These are phyloP conservation scores for Friedmanniomyces endolithicus DNA, from an alignment of 495 filamentous ascomycete genomes.

Conservation along the genomic window DNA sequence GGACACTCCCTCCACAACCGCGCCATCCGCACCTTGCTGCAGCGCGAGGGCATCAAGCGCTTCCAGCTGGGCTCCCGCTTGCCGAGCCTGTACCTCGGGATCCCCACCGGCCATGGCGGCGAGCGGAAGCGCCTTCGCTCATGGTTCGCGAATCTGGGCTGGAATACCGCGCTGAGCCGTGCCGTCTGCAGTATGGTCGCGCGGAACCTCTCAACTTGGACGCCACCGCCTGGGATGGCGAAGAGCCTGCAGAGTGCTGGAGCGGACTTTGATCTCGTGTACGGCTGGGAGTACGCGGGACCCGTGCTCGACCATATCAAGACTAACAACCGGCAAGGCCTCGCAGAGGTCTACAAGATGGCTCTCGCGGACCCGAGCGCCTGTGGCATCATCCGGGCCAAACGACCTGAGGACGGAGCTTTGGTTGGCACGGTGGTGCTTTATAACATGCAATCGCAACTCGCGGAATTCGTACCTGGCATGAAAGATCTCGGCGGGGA, in stretches of 20 bases:
- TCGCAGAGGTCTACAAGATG: conserved; percentile 69
- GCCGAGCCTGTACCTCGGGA: conserved; percentile 67
- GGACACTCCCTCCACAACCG: conserved; percentile 73
- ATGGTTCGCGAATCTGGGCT: conserved; percentile 59
- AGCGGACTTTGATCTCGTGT: conserved; percentile 64
- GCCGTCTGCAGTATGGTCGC: conserved; percentile 54
- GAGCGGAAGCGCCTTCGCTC: conserved; percentile 39
- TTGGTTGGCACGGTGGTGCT: conserved; percentile 75
- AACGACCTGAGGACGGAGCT: conserved; percentile 50
- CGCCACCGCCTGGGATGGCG: conserved; percentile 58
- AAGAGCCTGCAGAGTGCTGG: conserved; percentile 56
- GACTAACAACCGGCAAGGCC: conserved; percentile 62
- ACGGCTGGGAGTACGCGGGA: conserved; percentile 64
- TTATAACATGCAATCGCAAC: conserved; percentile 52
- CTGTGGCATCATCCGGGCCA: conserved; percentile 75
- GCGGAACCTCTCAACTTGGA: conserved; percentile 57
- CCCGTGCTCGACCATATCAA: conserved; percentile 63
- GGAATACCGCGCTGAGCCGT: conserved; percentile 51
- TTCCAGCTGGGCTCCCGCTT: conserved; percentile 69
- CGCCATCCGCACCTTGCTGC: conserved; percentile 58
- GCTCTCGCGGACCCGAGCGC: conserved; percentile 59
- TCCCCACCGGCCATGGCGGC: conserved; percentile 45
- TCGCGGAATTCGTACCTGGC: conserved; percentile 59
- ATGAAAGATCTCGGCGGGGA: conserved; percentile 44
- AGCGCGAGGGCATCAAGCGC: conserved; percentile 54